Percentiles rank a stretch among this genome's conserved stretches.
These are phyloP conservation scores for Cladosporium sphaerospermum DNA, from an alignment of 2,329 filamentous ascomycete species.

Conservation along the genomic window DNA sequence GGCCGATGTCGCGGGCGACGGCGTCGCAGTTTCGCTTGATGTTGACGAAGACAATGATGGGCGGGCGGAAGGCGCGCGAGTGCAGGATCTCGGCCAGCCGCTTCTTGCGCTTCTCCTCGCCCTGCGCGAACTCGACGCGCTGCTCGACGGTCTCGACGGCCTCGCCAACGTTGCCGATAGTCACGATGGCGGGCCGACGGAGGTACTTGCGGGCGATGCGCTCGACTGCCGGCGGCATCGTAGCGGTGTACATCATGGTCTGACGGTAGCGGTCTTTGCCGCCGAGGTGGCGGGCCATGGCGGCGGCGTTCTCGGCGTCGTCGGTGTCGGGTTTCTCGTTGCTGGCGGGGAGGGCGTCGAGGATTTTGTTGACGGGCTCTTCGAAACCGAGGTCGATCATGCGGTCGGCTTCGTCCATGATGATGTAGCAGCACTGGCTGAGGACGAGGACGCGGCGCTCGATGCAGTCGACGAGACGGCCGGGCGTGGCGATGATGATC, in stretches of 20 bases:
- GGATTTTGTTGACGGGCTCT: constrained; percentile 94
- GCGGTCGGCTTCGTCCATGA: constrained; percentile 98
- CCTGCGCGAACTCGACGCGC: constrained; percentile 81
- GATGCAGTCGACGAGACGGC: constrained; percentile 94
- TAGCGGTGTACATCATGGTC: constrained; percentile 99
- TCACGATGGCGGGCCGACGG: constrained; percentile 84
- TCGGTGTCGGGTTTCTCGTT: constrained; percentile 96
- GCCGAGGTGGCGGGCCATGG: constrained; percentile 77
- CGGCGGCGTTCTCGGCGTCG: constrained; percentile 74
- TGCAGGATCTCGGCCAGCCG: constrained; percentile 84
- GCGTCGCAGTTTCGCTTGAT: constrained; percentile 99
- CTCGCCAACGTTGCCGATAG: constrained; percentile 89
- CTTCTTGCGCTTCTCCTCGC: constrained; percentile 96
- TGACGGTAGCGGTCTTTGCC: constrained; percentile 79
- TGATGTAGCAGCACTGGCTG: constrained; percentile 94
- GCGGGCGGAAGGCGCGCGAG: constrained; percentile 72
- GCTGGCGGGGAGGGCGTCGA: constrained; percentile 82
- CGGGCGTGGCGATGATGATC: constrained; percentile 97
- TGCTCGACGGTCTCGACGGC: constrained; percentile 98
- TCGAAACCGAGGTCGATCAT: constrained; percentile 99
- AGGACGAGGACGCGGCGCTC: constrained; percentile 87
- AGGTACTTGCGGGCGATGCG: constrained; percentile 97
- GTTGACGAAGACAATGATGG: constrained; percentile 99
- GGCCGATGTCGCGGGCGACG: constrained; percentile 87
- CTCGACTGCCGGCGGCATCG: constrained; percentile 89